A percentile compares a stretch with the other conserved stretches of the same genome.
phyloP scores from a whole-genome alignment of 371 early-diverging fungal genomes.

The Mucor velutinosus region DNA sequence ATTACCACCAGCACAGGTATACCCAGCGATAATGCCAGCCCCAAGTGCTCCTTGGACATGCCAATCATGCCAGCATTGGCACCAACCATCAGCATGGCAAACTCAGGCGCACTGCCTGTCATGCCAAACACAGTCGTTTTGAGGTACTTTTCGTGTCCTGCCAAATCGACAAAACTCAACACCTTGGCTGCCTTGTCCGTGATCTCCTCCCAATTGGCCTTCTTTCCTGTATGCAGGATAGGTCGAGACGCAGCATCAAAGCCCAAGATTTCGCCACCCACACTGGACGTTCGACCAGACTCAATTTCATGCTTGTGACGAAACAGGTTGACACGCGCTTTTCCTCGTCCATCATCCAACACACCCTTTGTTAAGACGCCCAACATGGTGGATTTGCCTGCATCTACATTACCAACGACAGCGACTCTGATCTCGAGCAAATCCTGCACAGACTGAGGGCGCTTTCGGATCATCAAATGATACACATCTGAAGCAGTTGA shows the following conservation, averaged over 20 bases:
- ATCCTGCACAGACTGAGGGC: slow-evolving; percentile 71
- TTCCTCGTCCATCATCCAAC: slow-evolving; percentile 93
- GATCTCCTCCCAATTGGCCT: slow-evolving; percentile 81
- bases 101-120: slow-evolving; percentile 90
- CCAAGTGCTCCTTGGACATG: slow-evolving; percentile 95
- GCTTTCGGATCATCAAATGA: slow-evolving; percentile 71
- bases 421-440: slow-evolving; percentile 86
- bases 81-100: slow-evolving; percentile 89
- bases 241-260: slow-evolving; percentile 71
- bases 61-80: slow-evolving; percentile 92
- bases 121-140: slow-evolving; percentile 94
- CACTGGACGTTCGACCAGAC: slow-evolving; percentile 88
- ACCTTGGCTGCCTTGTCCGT: slow-evolving; percentile 78
- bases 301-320: slow-evolving; percentile 94
- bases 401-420: slow-evolving; percentile 89
- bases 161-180: slow-evolving; percentile 86
- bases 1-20: slow-evolving; percentile 91
- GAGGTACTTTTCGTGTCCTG: slow-evolving; percentile 93
- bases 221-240: slow-evolving; percentile 48
- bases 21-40: slow-evolving; percentile 79
- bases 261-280: slow-evolving; percentile 89
- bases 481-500: slow-evolving; percentile 17
- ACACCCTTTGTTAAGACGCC: slow-evolving; percentile 90
- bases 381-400: slow-evolving; percentile 80
- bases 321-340: slow-evolving; percentile 87